These are phyloP conservation scores for Colletotrichum sojae DNA, from an alignment of 2,329 filamentous ascomycete genomes.

Conservation along the genomic window DNA sequence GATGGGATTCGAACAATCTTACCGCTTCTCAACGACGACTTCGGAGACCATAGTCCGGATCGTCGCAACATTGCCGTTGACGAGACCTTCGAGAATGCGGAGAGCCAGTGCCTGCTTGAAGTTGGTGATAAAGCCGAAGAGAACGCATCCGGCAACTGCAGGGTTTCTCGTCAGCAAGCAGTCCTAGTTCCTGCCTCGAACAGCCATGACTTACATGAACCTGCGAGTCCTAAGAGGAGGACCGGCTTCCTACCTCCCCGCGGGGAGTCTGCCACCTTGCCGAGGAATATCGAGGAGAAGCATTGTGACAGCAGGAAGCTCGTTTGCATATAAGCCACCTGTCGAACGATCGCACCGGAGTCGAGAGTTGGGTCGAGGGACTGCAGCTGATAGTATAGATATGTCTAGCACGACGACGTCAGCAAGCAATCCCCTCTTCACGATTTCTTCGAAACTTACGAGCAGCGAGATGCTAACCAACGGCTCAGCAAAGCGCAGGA, in stretches of 20 bases:
- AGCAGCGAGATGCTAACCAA: slow-evolving; percentile 29
- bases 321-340: slow-evolving; percentile 23
- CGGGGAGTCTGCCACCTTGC: slow-evolving; percentile 12
- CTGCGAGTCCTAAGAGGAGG: slow-evolving; percentile 7
- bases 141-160: slow-evolving; percentile 11
- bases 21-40: slow-evolving; percentile 22
- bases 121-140: slow-evolving; percentile 27
- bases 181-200: not conserved
- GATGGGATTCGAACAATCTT: not conserved
- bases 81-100: slow-evolving; percentile 12
- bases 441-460: not conserved
- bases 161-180: fast-evolving
- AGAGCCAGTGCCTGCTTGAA: slow-evolving; percentile 27
- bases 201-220: not conserved
- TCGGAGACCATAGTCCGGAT: slow-evolving; percentile 30
- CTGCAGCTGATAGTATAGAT: slow-evolving; percentile 29
- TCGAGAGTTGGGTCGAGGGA: slow-evolving; percentile 20
- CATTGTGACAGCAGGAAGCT: slow-evolving; percentile 26
- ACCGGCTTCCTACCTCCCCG: slow-evolving; percentile 25
- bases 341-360: slow-evolving; percentile 11
- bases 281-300: slow-evolving; percentile 14
- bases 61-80: slow-evolving; percentile 22
- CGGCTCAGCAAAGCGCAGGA: slow-evolving; percentile 32
- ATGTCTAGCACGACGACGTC: not conserved
- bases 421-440: not conserved